phyloP scores from a whole-genome alignment of 2,329 filamentous ascomycete species.

The Aspergillus sp. region DNA sequence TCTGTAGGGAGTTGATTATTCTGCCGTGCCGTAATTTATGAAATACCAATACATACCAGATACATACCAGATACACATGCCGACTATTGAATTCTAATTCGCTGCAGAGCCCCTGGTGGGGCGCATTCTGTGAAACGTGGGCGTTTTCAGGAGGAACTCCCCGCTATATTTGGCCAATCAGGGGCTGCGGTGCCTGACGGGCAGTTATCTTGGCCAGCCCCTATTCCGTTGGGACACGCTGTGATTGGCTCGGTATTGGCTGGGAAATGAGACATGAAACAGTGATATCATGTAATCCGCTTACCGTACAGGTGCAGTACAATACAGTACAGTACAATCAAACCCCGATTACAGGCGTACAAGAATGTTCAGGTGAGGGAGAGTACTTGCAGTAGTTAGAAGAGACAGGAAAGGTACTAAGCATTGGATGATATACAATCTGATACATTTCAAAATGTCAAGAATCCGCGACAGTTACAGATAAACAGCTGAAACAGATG shows the following conservation, averaged over 20 bases:
- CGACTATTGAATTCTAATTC: background rate
- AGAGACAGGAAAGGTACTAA: too few relatives aligned
- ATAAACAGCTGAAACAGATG: too few relatives aligned
- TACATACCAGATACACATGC: background rate
- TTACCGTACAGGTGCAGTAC: background rate
- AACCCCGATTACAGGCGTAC: too few relatives aligned
- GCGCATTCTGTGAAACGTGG: background rate
- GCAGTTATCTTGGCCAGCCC: background rate
- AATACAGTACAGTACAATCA: background rate
- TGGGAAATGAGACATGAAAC: background rate
- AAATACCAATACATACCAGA: too few relatives aligned
- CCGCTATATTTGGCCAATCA: background rate
- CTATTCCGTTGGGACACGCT: background rate
- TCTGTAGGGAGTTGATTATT: too few relatives aligned
- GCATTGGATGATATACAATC: too few relatives aligned
- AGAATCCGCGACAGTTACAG: too few relatives aligned
- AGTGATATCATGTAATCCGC: background rate
- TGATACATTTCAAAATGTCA: too few relatives aligned
- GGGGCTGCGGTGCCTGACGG: background rate
- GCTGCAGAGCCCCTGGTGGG: background rate
- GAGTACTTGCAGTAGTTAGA: too few relatives aligned
- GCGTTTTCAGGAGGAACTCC: background rate
- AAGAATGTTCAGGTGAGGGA: too few relatives aligned
- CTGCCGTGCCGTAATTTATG: too few relatives aligned
- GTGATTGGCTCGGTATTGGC: background rate